These are phyloP conservation scores for Fraxinus platypoda DNA, from an alignment of 305 asterid species.

Conservation along the genomic window DNA sequence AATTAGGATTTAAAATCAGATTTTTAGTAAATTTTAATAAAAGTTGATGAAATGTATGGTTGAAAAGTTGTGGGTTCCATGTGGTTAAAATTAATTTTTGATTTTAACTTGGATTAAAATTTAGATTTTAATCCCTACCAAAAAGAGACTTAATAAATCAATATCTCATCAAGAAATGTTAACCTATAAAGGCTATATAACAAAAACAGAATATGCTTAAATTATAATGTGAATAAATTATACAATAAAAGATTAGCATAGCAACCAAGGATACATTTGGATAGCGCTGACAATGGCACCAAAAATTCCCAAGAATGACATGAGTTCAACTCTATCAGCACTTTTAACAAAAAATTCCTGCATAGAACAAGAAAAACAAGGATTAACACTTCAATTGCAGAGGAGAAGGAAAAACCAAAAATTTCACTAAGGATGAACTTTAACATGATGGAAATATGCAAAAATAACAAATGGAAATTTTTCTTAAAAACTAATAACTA, in stretches of 20 bases:
- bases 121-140: background rate
- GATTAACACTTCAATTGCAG: background rate
- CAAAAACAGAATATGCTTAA: background rate
- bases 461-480: background rate
- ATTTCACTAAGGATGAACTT: background rate
- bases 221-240: conserved; percentile 7
- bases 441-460: background rate
- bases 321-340: conserved; percentile 89
- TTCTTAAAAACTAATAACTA: background rate
- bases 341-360: conserved; percentile 91
- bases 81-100: no score
- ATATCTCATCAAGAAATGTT: background rate
- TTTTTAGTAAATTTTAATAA: background rate
- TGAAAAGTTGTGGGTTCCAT: background rate
- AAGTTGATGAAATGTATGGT: background rate
- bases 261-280: conserved; percentile 78
- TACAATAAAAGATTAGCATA: conserved; percentile 5
- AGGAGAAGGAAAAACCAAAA: background rate
- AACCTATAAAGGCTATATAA: background rate
- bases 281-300: conserved; percentile 85
- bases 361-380: conserved; percentile 26
- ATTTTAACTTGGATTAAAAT: background rate
- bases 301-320: conserved; percentile 93
- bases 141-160: background rate
- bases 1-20: background rate